These are phyloP conservation scores for Lepidium africanum DNA, from an alignment of 345 rosid species.

Conservation along the genomic window DNA sequence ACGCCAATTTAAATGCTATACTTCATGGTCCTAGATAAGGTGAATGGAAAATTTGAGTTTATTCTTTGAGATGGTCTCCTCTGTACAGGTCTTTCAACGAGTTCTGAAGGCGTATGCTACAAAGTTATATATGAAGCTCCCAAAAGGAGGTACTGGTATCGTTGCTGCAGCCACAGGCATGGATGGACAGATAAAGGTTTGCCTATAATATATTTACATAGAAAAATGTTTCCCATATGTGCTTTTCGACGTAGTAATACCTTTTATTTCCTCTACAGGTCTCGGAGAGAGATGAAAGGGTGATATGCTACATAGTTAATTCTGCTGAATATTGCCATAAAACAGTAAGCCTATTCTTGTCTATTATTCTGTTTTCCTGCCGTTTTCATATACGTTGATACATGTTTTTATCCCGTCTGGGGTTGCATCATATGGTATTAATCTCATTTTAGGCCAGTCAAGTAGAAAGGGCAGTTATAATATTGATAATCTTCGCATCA, in stretches of 20 bases:
- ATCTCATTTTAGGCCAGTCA: not conserved
- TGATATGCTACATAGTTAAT: slow-evolving; percentile 91
- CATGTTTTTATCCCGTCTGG: not conserved
- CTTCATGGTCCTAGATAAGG: not conserved
- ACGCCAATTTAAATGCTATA: not conserved
- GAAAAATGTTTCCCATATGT: slow-evolving; percentile 1
- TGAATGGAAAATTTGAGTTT: slow-evolving; percentile 1
- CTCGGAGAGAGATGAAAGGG: slow-evolving; percentile 87
- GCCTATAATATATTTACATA: not conserved
- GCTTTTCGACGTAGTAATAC: not conserved
- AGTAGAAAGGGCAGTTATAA: not conserved
- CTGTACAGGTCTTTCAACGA: slow-evolving; percentile 82
- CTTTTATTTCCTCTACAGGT: slow-evolving; percentile 39
- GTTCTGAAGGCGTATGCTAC: slow-evolving; percentile 83
- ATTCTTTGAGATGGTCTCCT: not conserved
- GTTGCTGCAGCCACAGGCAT: slow-evolving; percentile 99
- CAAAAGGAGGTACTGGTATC: slow-evolving; percentile 89
- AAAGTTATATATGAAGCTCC: slow-evolving; percentile 80
- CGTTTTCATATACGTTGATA: not conserved
- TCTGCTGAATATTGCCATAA: slow-evolving; percentile 93
- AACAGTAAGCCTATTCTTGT: slow-evolving; percentile 56
- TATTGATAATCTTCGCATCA: not conserved
- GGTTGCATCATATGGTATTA: not conserved
- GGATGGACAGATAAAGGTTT: slow-evolving; percentile 95
- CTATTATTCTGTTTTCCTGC: slow-evolving; percentile 7